Conservation (phyloP, 2,329 filamentous ascomycete species). For the Penicillium concentricum region DNA sequence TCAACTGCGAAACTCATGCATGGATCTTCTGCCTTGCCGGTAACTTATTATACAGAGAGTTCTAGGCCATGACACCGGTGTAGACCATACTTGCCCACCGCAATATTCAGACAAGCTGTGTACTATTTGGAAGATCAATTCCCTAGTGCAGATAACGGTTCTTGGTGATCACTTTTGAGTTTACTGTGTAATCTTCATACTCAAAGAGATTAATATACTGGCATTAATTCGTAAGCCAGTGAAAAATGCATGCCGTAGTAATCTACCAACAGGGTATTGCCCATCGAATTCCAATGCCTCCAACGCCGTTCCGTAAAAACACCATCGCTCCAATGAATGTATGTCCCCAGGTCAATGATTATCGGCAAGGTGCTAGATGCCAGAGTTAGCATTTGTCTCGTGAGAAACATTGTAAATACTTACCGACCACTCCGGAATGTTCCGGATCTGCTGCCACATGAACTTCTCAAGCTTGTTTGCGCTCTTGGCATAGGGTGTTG, state of each 20-base stretch:
- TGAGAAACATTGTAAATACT: conserved; percentile 25
- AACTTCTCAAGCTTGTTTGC: conserved; percentile 91
- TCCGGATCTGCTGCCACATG: conserved; percentile 91
- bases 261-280: conserved; percentile 24
- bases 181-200: neutral
- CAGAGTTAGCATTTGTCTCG: conserved; percentile 9
- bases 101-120: no score
- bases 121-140: no score
- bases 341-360: conserved; percentile 24
- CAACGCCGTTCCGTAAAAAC: conserved; percentile 21
- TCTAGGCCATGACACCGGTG: no score
- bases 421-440: conserved; percentile 86
- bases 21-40: no score
- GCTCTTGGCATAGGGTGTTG: conserved; percentile 89
- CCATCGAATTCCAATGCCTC: conserved; percentile 6
- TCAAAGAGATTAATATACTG: neutral
- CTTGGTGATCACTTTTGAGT: no score
- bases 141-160: no score
- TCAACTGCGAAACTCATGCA: neutral
- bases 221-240: conserved; percentile 7
- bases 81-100: no score
- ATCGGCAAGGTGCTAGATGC: conserved; percentile 42
- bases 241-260: conserved; percentile 6
- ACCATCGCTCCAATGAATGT: conserved; percentile 10
- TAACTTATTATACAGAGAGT: no score